These are phyloP conservation scores for Aspergillus ellipticus DNA, from an alignment of 495 filamentous ascomycete genomes.

Conservation along the genomic window DNA sequence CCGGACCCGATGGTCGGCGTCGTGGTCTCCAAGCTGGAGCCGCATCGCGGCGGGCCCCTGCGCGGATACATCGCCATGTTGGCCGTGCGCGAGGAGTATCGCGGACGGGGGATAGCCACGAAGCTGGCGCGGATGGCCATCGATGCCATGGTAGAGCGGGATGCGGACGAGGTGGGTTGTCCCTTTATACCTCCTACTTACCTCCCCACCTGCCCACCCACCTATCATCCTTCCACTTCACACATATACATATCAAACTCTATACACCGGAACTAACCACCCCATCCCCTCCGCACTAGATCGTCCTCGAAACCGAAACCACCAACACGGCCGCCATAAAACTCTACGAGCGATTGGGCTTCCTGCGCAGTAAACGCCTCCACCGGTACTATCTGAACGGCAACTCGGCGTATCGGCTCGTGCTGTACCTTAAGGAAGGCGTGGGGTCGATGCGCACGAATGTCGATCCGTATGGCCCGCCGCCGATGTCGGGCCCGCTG, in stretches of 20 bases:
- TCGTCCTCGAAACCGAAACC: slow-evolving; percentile 95
- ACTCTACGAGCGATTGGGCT: slow-evolving; percentile 90
- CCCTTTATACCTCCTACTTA: background rate
- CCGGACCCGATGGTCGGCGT: slow-evolving; percentile 66
- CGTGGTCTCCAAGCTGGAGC: slow-evolving; percentile 94
- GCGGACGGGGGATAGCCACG: slow-evolving; percentile 88
- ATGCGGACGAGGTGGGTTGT: slow-evolving; percentile 76
- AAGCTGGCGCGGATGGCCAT: slow-evolving; percentile 85
- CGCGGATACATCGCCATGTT: slow-evolving; percentile 99
- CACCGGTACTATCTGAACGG: slow-evolving; percentile 97
- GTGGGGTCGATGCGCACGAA: slow-evolving; percentile 36
- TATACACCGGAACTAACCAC: background rate
- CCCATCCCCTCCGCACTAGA: slow-evolving; percentile 37
- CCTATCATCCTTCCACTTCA: background rate
- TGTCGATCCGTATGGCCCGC: slow-evolving; percentile 35
- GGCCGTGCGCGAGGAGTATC: slow-evolving; percentile 72
- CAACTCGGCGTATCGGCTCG: slow-evolving; percentile 85
- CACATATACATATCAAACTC: background rate
- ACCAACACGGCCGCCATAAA: slow-evolving; percentile 89
- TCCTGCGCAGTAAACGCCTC: slow-evolving; percentile 86
- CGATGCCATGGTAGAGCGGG: slow-evolving; percentile 77
- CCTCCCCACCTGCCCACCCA: slow-evolving; percentile 12
- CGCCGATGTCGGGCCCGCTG: slow-evolving; percentile 6
- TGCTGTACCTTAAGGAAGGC: slow-evolving; percentile 75
- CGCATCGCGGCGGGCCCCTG: slow-evolving; percentile 72